Conservation (phyloP, 139 green algal genomes). For the Micractinium sp. region DNA sequence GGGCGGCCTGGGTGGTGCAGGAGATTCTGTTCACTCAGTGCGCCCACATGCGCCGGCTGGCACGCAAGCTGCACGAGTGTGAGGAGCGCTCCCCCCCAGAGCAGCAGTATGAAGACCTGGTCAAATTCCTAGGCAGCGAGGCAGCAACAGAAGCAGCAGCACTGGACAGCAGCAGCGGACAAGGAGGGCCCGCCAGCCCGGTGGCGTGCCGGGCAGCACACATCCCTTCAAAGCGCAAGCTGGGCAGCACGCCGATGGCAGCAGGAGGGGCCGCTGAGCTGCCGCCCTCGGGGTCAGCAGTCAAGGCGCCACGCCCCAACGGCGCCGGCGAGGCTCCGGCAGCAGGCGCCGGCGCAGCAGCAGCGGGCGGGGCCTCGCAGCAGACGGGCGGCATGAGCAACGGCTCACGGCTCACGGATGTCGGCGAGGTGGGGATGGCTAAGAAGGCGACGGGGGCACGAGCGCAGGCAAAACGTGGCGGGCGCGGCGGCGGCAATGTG, state of each 20-base stretch:
- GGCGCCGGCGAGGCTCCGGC: neutral
- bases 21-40: constrained; percentile 12
- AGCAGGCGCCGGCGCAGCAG: neutral
- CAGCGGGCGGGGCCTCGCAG: neutral
- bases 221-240: constrained; percentile 19
- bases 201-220: neutral
- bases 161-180: neutral
- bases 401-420: neutral
- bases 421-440: neutral
- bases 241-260: neutral
- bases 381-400: neutral
- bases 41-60: neutral
- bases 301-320: constrained; percentile 2
- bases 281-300: neutral
- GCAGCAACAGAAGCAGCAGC: neutral
- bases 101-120: constrained; percentile 17
- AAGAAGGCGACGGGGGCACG: neutral
- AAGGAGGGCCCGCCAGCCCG: neutral
- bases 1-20: constrained; percentile 7
- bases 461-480: neutral
- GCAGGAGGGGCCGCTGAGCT: neutral
- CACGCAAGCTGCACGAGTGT: neutral
- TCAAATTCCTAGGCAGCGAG: neutral
- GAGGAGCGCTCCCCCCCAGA: constrained; percentile 2
- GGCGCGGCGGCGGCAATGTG: neutral